Base-by-base conservation (phyloP, 2,329 filamentous ascomycete genomes). In the Exophiala calicioides region DNA sequence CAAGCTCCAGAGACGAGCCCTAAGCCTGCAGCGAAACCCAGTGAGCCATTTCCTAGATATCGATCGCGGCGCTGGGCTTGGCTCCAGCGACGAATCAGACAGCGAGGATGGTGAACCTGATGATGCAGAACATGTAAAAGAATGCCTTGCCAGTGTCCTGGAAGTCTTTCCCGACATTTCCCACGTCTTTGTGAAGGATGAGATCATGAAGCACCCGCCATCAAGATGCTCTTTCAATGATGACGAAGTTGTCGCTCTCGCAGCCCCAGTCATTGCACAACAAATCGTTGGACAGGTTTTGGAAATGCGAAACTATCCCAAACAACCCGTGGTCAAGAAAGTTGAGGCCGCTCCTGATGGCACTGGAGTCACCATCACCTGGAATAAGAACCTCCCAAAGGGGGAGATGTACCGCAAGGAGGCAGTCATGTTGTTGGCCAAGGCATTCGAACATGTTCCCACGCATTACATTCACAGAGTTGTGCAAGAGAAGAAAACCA, bases 81-180 rank as follows among this genome's bases (percentile, higher is more conserved):
- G 52, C 2, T 34, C 40, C 8, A 35, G 37, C 18, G 44, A 57
- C n/a, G 42, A 47, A 4, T 8, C 20, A 7, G 29, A 31, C 18
- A 27, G 18, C 23, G 31, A 45, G 6, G 35, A 15, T n/a, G 10
- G 3, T 26, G 16, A 37, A n/a, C n/a, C n/a, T 15, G 26, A 5
- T 10, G 23, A 34, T 3, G 24, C 31, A 34, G 34, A 15, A 3
- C 29, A 29, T 19, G 45, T 55, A 27, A 31, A 51, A 9, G 16
- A 41, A 29, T 61, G 65, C 38, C 59, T 74, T 13, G 52, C 56
- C 6, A 58, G 62, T n/a, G 58, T 77, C 13, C 27, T 70, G 3
- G 58, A 61, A 8, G 55, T 77, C 6, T 76, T 78, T 43, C 75
- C 75, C 6, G 72, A 71, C 37, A 73, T 77, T 30, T 68, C 68